These are phyloP conservation scores for Hypoxylon sp. DNA, from an alignment of 2,329 filamentous ascomycete species.

Conservation along the genomic window DNA sequence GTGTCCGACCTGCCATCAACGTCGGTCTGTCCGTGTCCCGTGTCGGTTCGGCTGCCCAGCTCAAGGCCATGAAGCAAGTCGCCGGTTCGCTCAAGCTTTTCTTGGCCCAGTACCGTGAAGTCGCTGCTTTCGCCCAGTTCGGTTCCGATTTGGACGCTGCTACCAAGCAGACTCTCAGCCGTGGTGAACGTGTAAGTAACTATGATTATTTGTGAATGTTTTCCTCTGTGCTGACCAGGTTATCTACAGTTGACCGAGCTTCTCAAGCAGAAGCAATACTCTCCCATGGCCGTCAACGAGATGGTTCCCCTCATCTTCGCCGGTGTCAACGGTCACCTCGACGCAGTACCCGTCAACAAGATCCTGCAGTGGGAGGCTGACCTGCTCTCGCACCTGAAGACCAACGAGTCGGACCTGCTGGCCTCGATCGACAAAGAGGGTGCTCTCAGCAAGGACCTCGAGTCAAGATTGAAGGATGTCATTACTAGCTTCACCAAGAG, in stretches of 20 bases:
- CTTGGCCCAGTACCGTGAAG: slow-evolving; percentile 99
- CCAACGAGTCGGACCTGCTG: slow-evolving; percentile 85
- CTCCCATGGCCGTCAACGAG: slow-evolving; percentile 97
- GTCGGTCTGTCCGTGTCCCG: slow-evolving; percentile 99
- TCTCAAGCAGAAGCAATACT: slow-evolving; percentile 99
- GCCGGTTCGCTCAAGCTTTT: slow-evolving; percentile 99
- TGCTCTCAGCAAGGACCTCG: slow-evolving; percentile 92
- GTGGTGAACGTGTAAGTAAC: slow-evolving; percentile 93
- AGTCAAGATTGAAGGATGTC: slow-evolving; percentile 81
- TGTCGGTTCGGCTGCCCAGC: slow-evolving; percentile 99
- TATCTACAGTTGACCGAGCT: slow-evolving; percentile 81
- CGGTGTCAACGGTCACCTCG: slow-evolving; percentile 97
- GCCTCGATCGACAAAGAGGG: slow-evolving; percentile 94
- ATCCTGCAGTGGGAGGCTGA: slow-evolving; percentile 93
- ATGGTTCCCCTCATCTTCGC: slow-evolving; percentile 99
- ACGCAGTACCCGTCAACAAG: slow-evolving; percentile 87
- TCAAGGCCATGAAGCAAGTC: slow-evolving; percentile 99
- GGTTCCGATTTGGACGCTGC: slow-evolving; percentile 99
- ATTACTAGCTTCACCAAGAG: slow-evolving; percentile 88
- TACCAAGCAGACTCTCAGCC: slow-evolving; percentile 97
- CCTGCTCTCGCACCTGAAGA: slow-evolving; percentile 91
- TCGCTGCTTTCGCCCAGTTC: slow-evolving; percentile 99
- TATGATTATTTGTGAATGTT: slow-evolving; percentile 1
- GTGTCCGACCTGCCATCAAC: slow-evolving; percentile 99
- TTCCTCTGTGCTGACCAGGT: slow-evolving; percentile 26